A percentile compares a stretch with the other conserved stretches of the same genome.
Evolutionary conservation across 352 stramenopile genomes (phyloP).

Genomic region (Hyaloperonospora brassicae): DNA sequence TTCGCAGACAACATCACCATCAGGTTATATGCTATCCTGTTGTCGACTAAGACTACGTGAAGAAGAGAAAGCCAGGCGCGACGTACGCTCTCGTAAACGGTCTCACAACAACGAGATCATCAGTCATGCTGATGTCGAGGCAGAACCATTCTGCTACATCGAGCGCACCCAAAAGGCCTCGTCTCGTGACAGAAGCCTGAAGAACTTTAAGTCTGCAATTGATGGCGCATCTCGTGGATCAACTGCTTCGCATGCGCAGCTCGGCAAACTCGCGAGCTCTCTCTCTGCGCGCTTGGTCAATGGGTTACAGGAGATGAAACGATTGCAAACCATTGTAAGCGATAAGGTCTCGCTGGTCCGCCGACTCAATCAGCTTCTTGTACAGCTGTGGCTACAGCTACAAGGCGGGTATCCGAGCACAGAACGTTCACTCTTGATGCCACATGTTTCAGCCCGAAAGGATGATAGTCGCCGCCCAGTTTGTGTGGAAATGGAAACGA

Average conservation of each 20-base stretch:
- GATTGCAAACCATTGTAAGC: slow-evolving; percentile 29
- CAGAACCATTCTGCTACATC: slow-evolving; percentile 34
- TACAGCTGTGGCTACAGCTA: slow-evolving; percentile 18
- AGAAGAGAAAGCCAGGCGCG: slow-evolving; percentile 19
- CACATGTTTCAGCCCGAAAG: slow-evolving; percentile 5
- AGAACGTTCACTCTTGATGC: slow-evolving; percentile 1
- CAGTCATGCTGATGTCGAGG: background rate
- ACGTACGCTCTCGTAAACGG: slow-evolving; percentile 27
- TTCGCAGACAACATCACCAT: slow-evolving; percentile 21
- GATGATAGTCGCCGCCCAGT: background rate
- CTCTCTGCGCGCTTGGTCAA: slow-evolving; percentile 32
- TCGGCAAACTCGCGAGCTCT: slow-evolving; percentile 37
- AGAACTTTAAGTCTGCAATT: slow-evolving; percentile 6
- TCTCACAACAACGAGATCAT: slow-evolving; percentile 15
- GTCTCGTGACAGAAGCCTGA: slow-evolving; percentile 10
- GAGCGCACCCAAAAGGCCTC: slow-evolving; percentile 46
- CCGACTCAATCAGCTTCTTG: slow-evolving; percentile 32
- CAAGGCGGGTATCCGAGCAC: slow-evolving; percentile 2
- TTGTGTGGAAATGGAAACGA: slow-evolving; percentile 24
- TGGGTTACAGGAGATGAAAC: slow-evolving; percentile 29
- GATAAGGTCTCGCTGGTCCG: slow-evolving; percentile 35
- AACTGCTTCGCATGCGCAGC: slow-evolving; percentile 29
- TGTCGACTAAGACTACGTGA: slow-evolving; percentile 33
- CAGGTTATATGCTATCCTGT: slow-evolving; percentile 27
- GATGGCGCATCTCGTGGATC: slow-evolving; percentile 3